These are phyloP conservation scores for Areca catechu DNA, from an alignment of 176 grass and related monocot genomes.

Conservation along the genomic window DNA sequence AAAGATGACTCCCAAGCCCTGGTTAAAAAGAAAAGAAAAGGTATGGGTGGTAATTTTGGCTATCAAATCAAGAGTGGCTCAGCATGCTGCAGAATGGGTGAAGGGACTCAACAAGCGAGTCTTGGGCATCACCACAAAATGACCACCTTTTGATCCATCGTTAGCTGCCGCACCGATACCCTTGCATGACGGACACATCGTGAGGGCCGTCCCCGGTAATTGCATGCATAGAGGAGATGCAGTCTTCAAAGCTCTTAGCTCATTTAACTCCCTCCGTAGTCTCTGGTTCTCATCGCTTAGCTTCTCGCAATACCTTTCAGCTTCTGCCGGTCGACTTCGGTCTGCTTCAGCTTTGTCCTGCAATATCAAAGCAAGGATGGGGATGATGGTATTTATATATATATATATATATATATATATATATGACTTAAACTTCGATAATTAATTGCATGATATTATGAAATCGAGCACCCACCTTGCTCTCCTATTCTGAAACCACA, in stretches of 20 bases:
- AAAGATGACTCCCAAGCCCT: too few relatives aligned
- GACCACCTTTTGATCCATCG: background rate
- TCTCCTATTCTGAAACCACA: constrained; percentile 53
- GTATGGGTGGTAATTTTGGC: too few relatives aligned
- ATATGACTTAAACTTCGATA: too few relatives aligned
- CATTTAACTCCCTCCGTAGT: background rate
- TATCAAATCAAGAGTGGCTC: too few relatives aligned
- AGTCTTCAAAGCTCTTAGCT: background rate
- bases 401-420: too few relatives aligned
- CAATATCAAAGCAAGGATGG: background rate
- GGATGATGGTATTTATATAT: too few relatives aligned
- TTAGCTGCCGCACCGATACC: background rate
- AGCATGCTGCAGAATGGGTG: constrained; percentile 9
- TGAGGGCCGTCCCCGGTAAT: background rate
- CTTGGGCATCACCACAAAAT: background rate
- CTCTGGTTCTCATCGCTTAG: background rate
- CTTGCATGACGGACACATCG: constrained; percentile 23
- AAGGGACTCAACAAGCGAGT: constrained; percentile 5
- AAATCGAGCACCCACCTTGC: constrained; percentile 15
- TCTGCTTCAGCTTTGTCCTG: constrained; percentile 3
- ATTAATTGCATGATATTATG: too few relatives aligned
- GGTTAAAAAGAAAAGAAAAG: too few relatives aligned
- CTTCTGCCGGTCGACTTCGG: background rate
- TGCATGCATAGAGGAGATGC: background rate
- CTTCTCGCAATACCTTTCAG: background rate